Evolutionary conservation across 2,329 filamentous ascomycete genomes (phyloP), one percentile per base, ranked within the genome.

Genomic region (Colletotrichum sojae): DNA sequence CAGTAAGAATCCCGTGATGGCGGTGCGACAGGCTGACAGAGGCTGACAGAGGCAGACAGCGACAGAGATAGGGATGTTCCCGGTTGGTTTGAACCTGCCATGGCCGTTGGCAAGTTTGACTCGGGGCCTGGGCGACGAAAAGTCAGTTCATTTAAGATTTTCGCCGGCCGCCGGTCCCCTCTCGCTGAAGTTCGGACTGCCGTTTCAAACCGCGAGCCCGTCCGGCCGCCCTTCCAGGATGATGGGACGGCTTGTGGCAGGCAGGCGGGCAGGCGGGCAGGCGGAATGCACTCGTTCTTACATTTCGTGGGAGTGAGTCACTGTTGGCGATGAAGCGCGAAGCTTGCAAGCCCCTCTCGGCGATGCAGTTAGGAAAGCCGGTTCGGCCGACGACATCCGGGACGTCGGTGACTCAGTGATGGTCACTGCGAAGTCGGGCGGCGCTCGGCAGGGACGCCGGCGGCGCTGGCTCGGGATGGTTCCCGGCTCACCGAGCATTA

Each of bases 91-190:
- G 31, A 56, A 40, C 52, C 27, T 58, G 59, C 57, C 57, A 20
- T 18, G 56, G 39, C 51, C 36, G 20, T 62, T 56, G 64, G 59
- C 52, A 25, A 53, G 64, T 60, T 55, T 60, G 55, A 69, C 45
- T 8, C 8, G 45, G 52, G 52, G 20, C 59, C 53, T 54, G 59
- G 65, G 53, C 31, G 53, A 48, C 20, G 65, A 8, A 20, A 58
- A 59, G 53, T 68, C 65, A 54, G 65, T 48, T 27, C 36, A 58
- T 64, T 58, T 58, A 54, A 57, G 59, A 54, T 64, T 68, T 67
- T 27, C 8, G 8, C 31, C 10, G 9, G 31, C 9, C 31, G 31
- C 9, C 31, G 8, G 8, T 36, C 31, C 27, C 31, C 31, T 36
- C 27, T 49, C 27, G n/a, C 6, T 20, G n/a, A 53, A 58, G 48